Evolutionary conservation across 2,329 filamentous ascomycete species (phyloP).

Genomic region (Bipolaris cookei): DNA sequence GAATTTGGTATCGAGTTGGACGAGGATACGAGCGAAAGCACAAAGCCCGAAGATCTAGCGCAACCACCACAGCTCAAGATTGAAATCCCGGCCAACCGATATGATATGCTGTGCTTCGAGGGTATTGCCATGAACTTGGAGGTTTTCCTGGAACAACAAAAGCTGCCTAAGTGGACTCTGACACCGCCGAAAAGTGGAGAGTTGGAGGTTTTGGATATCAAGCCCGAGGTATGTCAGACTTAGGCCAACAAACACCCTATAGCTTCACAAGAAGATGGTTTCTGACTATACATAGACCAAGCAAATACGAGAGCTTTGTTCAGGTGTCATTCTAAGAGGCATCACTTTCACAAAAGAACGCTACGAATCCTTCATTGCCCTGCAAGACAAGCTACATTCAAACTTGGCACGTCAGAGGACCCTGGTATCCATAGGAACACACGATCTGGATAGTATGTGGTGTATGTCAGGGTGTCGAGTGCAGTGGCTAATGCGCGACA

Average conservation of each 20-base stretch:
- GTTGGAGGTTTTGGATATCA: constrained; percentile 80
- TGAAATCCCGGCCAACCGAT: constrained; percentile 93
- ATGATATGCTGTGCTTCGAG: constrained; percentile 96
- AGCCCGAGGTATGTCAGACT: constrained; percentile 61
- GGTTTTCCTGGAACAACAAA: constrained; percentile 81
- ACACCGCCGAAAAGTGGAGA: constrained; percentile 74
- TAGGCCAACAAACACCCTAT: not conserved
- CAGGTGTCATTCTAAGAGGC: constrained; percentile 86
- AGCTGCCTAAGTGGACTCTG: constrained; percentile 80
- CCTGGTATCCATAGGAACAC: constrained; percentile 94
- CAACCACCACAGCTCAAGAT: constrained; percentile 95
- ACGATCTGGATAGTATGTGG: constrained; percentile 78
- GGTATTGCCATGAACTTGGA: constrained; percentile 95
- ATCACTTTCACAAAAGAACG: constrained; percentile 89
- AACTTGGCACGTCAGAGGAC: constrained; percentile 93
- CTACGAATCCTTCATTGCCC: constrained; percentile 95
- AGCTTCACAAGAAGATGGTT: not conserved
- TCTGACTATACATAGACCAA: constrained; percentile 62
- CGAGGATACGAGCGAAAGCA: constrained; percentile 67
- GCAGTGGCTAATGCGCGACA: constrained; percentile 27
- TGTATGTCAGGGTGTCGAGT: not conserved
- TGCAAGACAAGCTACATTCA: constrained; percentile 98
- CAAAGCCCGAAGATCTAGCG: constrained; percentile 58
- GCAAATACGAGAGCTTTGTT: constrained; percentile 84
- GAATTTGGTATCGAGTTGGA: constrained; percentile 98